Evolutionary conservation across 441 rosid species (phyloP).

Genomic region (Brassica hybrid): DNA sequence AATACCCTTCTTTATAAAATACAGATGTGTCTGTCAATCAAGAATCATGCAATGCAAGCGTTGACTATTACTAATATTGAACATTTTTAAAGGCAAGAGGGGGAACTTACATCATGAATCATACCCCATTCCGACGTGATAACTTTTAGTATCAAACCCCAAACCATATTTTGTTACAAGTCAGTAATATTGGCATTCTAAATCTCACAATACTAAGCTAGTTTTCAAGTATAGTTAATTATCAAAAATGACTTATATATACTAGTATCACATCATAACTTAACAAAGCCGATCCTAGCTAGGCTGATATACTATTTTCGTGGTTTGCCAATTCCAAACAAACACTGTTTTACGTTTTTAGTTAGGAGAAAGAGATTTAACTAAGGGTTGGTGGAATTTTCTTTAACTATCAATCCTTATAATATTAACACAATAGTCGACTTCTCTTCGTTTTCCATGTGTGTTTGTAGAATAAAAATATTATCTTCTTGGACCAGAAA

Average conservation of each 20-base stretch:
- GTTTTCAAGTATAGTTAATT: neutral
- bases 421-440: neutral
- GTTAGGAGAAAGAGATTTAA: neutral
- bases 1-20: neutral
- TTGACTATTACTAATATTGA: neutral
- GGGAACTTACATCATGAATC: constrained; percentile 7
- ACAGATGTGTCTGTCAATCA: neutral
- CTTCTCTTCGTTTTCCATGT: constrained; percentile 29
- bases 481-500: neutral
- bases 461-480: neutral
- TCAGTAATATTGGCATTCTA: constrained; percentile 6
- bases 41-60: neutral
- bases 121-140: constrained; percentile 7
- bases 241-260: neutral
- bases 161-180: neutral
- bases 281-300: neutral
- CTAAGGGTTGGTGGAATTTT: neutral
- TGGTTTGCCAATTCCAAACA: constrained; percentile 3
- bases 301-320: neutral
- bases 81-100: neutral
- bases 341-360: neutral
- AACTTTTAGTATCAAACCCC: neutral
- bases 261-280: neutral
- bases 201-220: neutral
- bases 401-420: neutral